These are phyloP conservation scores for Arachis monticola DNA, from an alignment of 331 rosid species.

Conservation along the genomic window DNA sequence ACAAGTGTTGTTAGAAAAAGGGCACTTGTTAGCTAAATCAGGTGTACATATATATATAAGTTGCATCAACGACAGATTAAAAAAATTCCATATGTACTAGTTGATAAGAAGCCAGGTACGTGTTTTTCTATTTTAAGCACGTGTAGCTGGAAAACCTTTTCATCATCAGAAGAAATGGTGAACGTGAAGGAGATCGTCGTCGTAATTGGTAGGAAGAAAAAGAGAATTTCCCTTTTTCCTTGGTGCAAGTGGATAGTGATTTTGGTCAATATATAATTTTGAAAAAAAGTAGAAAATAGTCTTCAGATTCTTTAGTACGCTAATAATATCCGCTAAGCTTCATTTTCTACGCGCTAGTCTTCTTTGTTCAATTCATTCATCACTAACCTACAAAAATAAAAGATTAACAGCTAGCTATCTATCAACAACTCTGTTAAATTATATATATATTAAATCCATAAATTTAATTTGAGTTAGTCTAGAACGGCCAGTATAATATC, in stretches of 20 bases:
- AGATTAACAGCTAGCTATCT: no score
- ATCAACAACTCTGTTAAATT: no score
- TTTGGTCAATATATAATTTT: not conserved
- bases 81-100: not conserved
- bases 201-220: constrained; percentile 25
- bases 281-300: not conserved
- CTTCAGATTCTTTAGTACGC: no score
- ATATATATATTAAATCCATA: not conserved
- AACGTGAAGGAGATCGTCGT: not conserved
- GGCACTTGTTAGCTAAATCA: no score
- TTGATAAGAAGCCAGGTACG: not conserved
- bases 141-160: not conserved
- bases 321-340: not conserved
- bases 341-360: not conserved
- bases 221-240: constrained; percentile 5
- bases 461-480: not conserved
- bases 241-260: not conserved
- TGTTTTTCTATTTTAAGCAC: not conserved
- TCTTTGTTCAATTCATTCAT: not conserved
- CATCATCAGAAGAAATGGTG: not conserved
- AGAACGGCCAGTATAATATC: not conserved
- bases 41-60: no score
- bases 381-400: not conserved
- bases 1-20: no score
- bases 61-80: not conserved